Percentiles rank a stretch among this genome's conserved stretches.
These are phyloP conservation scores for Sugiyamaella castrensis DNA, from an alignment of 1,139 yeast genomes.

Conservation along the genomic window DNA sequence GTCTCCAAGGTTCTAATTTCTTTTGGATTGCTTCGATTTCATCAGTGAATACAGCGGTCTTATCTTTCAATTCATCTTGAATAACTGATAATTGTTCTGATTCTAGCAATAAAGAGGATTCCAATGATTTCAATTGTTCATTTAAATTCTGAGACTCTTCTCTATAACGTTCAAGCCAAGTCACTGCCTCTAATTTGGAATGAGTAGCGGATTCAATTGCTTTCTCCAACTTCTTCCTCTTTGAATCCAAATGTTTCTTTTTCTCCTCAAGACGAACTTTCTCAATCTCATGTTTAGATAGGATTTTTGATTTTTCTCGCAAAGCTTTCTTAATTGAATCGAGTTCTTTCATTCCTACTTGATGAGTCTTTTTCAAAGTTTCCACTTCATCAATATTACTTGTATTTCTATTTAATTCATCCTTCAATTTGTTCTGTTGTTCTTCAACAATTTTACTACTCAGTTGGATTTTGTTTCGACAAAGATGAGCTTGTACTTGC, in stretches of 20 bases:
- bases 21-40: constrained; percentile 63
- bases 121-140: constrained; percentile 46
- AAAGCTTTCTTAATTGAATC: constrained; percentile 30
- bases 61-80: constrained; percentile 63
- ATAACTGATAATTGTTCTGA: constrained; percentile 57
- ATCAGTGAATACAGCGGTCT: constrained; percentile 63
- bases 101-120: constrained; percentile 50
- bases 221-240: constrained; percentile 61
- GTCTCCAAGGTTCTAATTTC: constrained; percentile 81
- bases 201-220: constrained; percentile 40
- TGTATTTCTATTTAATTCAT: constrained; percentile 46
- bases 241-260: constrained; percentile 56
- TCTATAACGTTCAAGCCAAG: constrained; percentile 48
- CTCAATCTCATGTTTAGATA: constrained; percentile 40
- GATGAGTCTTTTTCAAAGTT: constrained; percentile 38
- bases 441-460: constrained; percentile 42
- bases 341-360: constrained; percentile 38
- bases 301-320: constrained; percentile 25
- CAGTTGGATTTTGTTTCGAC: constrained; percentile 41
- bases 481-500: constrained; percentile 52
- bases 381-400: constrained; percentile 42
- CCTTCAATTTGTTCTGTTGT: constrained; percentile 48
- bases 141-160: constrained; percentile 40
- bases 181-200: constrained; percentile 44
- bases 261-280: constrained; percentile 74